These are phyloP conservation scores for Pseudoneurospora amorphoporcata DNA, from an alignment of 495 filamentous ascomycete species.

Conservation along the genomic window DNA sequence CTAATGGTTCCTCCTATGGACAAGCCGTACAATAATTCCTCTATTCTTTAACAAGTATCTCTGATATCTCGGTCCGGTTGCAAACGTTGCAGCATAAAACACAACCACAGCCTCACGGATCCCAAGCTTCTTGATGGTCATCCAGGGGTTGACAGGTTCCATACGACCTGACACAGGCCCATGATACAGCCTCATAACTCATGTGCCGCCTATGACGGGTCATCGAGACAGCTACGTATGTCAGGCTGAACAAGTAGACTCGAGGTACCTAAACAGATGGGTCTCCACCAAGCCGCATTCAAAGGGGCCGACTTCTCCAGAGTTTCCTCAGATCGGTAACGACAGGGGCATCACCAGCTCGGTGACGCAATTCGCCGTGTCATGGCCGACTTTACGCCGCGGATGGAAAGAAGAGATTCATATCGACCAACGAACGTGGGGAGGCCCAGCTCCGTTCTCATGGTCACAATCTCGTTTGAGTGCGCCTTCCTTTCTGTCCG, in stretches of 20 bases:
- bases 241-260: background rate
- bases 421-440: background rate
- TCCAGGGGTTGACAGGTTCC: background rate
- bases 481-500: background rate
- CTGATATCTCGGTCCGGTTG: background rate
- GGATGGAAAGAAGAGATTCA: background rate
- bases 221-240: background rate
- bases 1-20: background rate
- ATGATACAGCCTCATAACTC: background rate
- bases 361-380: background rate
- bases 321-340: background rate
- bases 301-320: background rate
- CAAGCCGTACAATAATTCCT: background rate
- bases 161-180: background rate
- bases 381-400: background rate
- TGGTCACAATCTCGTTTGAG: background rate
- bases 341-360: background rate
- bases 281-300: background rate
- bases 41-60: background rate
- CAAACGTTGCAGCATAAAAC: background rate
- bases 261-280: background rate
- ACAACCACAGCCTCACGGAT: background rate
- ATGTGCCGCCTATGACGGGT: background rate
- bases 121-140: background rate
- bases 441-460: background rate